Conservation (phyloP, 2,329 filamentous ascomycete species). For the Venturiaceae sp. region DNA sequence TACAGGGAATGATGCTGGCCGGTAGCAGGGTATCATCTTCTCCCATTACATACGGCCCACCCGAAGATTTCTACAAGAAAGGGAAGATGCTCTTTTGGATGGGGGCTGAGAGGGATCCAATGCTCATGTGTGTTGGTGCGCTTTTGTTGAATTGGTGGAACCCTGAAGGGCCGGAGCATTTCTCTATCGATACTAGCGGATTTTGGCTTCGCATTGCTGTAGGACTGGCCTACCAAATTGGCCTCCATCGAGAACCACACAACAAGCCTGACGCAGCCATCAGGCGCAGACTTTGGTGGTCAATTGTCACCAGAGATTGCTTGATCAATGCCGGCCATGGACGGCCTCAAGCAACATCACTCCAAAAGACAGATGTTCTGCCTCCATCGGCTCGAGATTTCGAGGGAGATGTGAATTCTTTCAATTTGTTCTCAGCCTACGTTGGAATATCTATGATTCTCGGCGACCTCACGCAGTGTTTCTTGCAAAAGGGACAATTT, state of each 20-base stretch:
- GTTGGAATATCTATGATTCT: conserved; percentile 29
- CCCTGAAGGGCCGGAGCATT: conserved; percentile 29
- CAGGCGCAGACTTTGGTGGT: conserved; percentile 33
- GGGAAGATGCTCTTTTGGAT: conserved; percentile 23
- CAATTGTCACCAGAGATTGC: conserved; percentile 28
- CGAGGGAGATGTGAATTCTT: conserved; percentile 17
- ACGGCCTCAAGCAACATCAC: conserved; percentile 29
- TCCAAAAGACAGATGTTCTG: conserved; percentile 29
- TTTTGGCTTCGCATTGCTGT: conserved; percentile 34
- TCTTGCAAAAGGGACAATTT: conserved; percentile 23
- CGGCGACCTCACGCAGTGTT: conserved; percentile 30
- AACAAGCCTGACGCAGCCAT: conserved; percentile 23
- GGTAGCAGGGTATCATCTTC: conserved; percentile 29
- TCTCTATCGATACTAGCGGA: conserved; percentile 32
- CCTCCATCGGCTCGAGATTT: conserved; percentile 27
- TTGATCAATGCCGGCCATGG: conserved; percentile 32
- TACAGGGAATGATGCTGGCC: conserved; percentile 30
- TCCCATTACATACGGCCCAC: conserved; percentile 20
- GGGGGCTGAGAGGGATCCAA: conserved; percentile 25
- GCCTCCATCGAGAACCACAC: conserved; percentile 31
- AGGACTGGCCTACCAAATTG: conserved; percentile 33
- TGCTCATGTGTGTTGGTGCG: conserved; percentile 29
- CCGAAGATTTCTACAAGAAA: conserved; percentile 24
- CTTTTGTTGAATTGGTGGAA: conserved; percentile 34
- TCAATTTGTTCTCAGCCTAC: conserved; percentile 27